Conservation (phyloP, 2,329 filamentous ascomycete species). For the Pyricularia pennisetigena region DNA sequence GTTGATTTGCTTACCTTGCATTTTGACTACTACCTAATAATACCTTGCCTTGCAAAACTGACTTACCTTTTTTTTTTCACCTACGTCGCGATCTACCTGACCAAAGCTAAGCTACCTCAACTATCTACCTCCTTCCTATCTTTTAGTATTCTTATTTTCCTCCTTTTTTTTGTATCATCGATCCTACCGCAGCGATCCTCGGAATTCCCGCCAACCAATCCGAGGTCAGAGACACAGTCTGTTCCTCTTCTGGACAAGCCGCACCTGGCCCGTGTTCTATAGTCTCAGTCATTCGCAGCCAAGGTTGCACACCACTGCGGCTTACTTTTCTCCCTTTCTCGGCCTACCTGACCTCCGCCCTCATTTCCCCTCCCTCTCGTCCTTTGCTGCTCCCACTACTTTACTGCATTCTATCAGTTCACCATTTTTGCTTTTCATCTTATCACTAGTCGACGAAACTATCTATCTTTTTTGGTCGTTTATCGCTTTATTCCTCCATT, state of each 20-base stretch:
- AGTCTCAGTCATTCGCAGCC: conserved; percentile 1
- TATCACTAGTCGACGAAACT: neutral
- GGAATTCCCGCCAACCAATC: neutral
- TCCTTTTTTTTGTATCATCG: neutral
- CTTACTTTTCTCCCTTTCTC: neutral
- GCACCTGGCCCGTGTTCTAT: conserved; percentile 1
- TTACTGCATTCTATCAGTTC: neutral
- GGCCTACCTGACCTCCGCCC: neutral
- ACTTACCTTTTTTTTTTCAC: neutral
- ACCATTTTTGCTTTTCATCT: neutral
- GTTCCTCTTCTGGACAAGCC: neutral
- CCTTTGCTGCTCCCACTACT: neutral
- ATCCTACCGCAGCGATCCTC: neutral
- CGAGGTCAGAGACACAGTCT: neutral
- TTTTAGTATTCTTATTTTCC: neutral
- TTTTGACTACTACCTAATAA: neutral
- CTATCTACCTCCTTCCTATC: neutral
- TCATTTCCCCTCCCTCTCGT: neutral
- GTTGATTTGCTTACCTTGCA: neutral
- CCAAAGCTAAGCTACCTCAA: neutral
- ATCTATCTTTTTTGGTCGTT: neutral
- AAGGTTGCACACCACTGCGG: neutral
- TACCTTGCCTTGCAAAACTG: too few relatives aligned
- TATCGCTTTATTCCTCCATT: neutral
- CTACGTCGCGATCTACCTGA: neutral